These are phyloP conservation scores for Nicotiana obtusifolia DNA, from an alignment of 257 asterid genomes.

Conservation along the genomic window DNA sequence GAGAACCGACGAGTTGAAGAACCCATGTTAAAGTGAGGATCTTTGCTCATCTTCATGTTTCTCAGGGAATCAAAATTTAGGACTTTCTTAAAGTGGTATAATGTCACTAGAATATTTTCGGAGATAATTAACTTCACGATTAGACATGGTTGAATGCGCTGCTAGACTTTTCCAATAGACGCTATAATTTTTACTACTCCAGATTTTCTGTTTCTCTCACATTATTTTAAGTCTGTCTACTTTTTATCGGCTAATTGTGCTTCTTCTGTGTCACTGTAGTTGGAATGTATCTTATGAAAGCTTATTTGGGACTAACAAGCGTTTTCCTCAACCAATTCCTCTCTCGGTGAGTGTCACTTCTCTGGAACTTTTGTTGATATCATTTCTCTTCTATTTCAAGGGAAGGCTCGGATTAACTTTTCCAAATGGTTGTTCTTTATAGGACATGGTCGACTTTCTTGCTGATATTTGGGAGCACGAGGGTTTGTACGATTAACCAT, in stretches of 20 bases:
- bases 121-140: not conserved
- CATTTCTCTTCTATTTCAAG: not conserved
- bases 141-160: not conserved
- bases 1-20: slow-evolving; percentile 32
- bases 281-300: slow-evolving; percentile 65
- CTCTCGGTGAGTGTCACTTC: slow-evolving; percentile 47
- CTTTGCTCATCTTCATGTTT: not conserved
- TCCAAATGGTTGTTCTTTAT: slow-evolving; percentile 8
- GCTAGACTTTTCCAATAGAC: not conserved
- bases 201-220: not conserved
- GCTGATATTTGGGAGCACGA: slow-evolving; percentile 79
- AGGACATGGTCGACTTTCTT: slow-evolving; percentile 81
- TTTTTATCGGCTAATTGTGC: not conserved
- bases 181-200: not conserved
- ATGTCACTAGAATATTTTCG: not conserved
- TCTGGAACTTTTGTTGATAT: not conserved
- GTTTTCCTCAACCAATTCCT: slow-evolving; percentile 58
- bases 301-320: slow-evolving; percentile 58
- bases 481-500: slow-evolving; percentile 44
- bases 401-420: slow-evolving; percentile 1
- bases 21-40: slow-evolving; percentile 44
- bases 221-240: not conserved
- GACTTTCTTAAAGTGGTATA: not conserved
- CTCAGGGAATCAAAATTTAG: not conserved
- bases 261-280: slow-evolving; percentile 21